Base-by-base conservation (phyloP, 2,329 filamentous ascomycete species). In the Calonectria leucothoes region DNA sequence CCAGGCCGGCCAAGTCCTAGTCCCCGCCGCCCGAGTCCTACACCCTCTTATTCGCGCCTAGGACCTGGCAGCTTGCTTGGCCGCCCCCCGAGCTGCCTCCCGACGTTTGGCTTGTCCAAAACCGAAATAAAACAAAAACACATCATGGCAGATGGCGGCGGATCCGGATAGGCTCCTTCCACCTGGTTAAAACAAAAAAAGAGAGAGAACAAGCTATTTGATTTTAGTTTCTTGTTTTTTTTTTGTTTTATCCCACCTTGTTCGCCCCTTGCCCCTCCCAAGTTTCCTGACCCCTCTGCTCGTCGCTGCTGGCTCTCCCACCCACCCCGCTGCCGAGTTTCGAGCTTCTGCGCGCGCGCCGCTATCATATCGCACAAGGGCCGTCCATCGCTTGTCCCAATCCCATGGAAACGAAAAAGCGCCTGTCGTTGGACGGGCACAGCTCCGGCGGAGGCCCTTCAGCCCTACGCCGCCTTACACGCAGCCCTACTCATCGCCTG, bases 361-460 rank as follows among this genome's bases (percentile, higher is more conserved):
- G 51, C 37, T 49, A 31, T 37, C 55, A 48, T 66, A 64, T 61
- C 64, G 20, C 20, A 29, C 42, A 49, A 37, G 49, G 45, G 31
- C 33, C 31, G 55, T 27, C 33, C 14, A 15, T 39, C 55, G 55
- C 37, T 37, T 57, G 49, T 68, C 65, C 27, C 64, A 25, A 66
- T 23, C 57, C 69, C 69, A 84, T 84, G 82, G 82, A 83, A 69
- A 76, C 79, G 73, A 83, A 83, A 73, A 81, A 79, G 35, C 81
- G 79, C 39, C 71, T 72, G 69, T 79, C 80, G 72, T 73, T 81
- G 57, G 82, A 82, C 67, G 79, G 81, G 70, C 74, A 74, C 76
- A 72, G 75, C 76, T 71, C 74, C 67, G 71, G 78, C 42, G 79
- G 77, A 55, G 79, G 78, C 55, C 73, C 81, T 73, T 82, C 82